Conservation (phyloP, 2,329 filamentous ascomycete genomes). For the Monosporascus sp. region DNA sequence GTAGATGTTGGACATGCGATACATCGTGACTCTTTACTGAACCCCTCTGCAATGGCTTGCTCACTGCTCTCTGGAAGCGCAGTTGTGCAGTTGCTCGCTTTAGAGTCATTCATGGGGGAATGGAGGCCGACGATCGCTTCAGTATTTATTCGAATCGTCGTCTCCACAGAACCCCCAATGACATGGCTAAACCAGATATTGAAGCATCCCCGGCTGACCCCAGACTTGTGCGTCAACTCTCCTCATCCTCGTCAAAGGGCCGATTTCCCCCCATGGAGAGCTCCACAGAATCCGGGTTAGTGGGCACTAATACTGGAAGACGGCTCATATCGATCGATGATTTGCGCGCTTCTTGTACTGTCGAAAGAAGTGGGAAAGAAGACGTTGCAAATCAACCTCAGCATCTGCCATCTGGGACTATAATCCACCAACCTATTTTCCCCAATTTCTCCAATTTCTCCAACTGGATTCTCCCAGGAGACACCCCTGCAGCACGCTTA, state of each 20-base stretch:
- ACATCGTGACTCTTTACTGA: slow-evolving; percentile 1
- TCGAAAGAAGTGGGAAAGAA: too few species aligned
- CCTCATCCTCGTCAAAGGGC: neutral
- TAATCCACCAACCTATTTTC: neutral
- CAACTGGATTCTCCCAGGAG: neutral
- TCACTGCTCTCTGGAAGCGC: neutral
- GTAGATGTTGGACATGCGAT: slow-evolving; percentile 4
- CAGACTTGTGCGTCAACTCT: neutral
- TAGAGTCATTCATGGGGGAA: too few species aligned
- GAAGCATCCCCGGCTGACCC: neutral
- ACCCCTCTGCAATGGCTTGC: neutral
- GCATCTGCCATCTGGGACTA: too few species aligned
- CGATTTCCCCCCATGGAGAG: neutral
- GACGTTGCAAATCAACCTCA: too few species aligned
- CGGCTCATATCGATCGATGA: too few species aligned
- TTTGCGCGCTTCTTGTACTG: too few species aligned
- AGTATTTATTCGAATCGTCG: neutral
- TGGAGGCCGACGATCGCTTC: neutral
- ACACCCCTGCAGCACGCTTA: too few species aligned
- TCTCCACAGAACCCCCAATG: neutral
- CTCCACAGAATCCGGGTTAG: neutral
- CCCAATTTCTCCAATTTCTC: neutral
- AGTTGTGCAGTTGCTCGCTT: neutral
- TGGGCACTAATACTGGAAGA: too few species aligned
- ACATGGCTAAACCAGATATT: neutral